Evolutionary conservation across 1,139 yeast species (phyloP).

Genomic region (Pichia sp.): DNA sequence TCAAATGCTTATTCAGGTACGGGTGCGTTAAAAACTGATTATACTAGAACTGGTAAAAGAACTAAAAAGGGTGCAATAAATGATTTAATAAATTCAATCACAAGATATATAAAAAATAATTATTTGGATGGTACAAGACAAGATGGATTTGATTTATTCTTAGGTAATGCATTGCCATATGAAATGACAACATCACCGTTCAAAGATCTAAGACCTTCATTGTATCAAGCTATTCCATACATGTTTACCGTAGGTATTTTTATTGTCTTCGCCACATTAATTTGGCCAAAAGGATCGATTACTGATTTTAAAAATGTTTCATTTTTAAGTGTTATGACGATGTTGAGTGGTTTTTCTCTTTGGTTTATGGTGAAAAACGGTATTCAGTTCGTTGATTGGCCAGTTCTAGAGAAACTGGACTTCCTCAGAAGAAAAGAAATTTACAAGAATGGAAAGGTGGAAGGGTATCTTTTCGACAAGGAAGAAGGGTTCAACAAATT

Average conservation of each 20-base stretch:
- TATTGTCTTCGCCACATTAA: conserved; percentile 59
- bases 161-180: conserved; percentile 72
- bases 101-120: conserved; percentile 83
- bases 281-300: conserved; percentile 61
- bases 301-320: conserved; percentile 52
- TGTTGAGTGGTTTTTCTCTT: conserved; percentile 36
- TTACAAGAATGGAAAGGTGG: conserved; percentile 36
- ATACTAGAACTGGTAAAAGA: conserved; percentile 88
- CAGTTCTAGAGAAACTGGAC: conserved; percentile 52
- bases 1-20: conserved; percentile 92
- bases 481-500: conserved; percentile 20
- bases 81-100: conserved; percentile 77
- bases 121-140: conserved; percentile 88
- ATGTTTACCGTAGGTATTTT: conserved; percentile 66
- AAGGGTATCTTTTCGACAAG: conserved; percentile 33
- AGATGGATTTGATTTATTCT: conserved; percentile 83
- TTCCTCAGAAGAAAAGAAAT: conserved; percentile 43
- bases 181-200: conserved; percentile 63
- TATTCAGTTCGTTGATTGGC: conserved; percentile 93
- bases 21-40: conserved; percentile 94
- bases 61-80: conserved; percentile 76
- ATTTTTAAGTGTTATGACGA: conserved; percentile 52
- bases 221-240: conserved; percentile 73
- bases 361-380: conserved; percentile 59
- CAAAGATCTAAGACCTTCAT: conserved; percentile 67